A percentile compares a stretch with the other conserved stretches of the same genome.
These are phyloP conservation scores for Cladosporium sp. DNA, from an alignment of 2,329 filamentous ascomycete genomes.

Conservation along the genomic window DNA sequence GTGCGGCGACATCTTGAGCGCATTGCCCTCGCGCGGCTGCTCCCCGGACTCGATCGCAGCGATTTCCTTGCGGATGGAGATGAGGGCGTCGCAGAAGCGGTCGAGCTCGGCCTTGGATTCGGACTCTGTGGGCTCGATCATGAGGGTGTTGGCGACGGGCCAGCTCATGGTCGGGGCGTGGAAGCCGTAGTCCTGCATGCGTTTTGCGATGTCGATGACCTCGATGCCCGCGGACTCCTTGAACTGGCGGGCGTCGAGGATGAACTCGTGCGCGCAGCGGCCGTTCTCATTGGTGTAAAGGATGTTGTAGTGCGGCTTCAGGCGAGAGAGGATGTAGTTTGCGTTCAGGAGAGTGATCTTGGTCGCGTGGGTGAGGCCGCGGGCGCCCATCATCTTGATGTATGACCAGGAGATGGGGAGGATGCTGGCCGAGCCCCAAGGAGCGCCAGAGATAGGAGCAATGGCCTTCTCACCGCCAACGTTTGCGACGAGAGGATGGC, in stretches of 20 bases:
- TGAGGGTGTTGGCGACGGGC: conserved; percentile 90
- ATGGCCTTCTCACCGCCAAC: conserved; percentile 52
- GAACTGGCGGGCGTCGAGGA: conserved; percentile 81
- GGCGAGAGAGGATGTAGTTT: conserved; percentile 88
- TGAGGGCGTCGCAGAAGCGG: conserved; percentile 83
- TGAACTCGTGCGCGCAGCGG: conserved; percentile 95
- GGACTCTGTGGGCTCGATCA: conserved; percentile 96
- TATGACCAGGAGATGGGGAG: conserved; percentile 93
- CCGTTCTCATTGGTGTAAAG: conserved; percentile 87
- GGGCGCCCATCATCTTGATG: conserved; percentile 84
- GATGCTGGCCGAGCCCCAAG: conserved; percentile 84
- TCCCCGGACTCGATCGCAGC: conserved; percentile 72
- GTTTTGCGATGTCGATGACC: conserved; percentile 92
- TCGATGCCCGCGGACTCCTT: conserved; percentile 77
- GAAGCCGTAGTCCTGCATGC: conserved; percentile 94
- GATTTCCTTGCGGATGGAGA: conserved; percentile 82
- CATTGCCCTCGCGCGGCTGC: conserved; percentile 68
- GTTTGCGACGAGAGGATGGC: conserved; percentile 56
- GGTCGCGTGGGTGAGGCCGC: conserved; percentile 80
- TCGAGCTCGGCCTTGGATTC: conserved; percentile 90
- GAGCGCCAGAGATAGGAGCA: conserved; percentile 71
- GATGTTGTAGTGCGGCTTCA: conserved; percentile 80
- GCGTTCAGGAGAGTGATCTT: conserved; percentile 92
- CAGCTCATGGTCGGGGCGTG: conserved; percentile 96
- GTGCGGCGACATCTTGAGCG: conserved; percentile 86